These are phyloP conservation scores for Hygrocybe coccinea DNA, from an alignment of 768 basidiomycete genomes.

Conservation along the genomic window DNA sequence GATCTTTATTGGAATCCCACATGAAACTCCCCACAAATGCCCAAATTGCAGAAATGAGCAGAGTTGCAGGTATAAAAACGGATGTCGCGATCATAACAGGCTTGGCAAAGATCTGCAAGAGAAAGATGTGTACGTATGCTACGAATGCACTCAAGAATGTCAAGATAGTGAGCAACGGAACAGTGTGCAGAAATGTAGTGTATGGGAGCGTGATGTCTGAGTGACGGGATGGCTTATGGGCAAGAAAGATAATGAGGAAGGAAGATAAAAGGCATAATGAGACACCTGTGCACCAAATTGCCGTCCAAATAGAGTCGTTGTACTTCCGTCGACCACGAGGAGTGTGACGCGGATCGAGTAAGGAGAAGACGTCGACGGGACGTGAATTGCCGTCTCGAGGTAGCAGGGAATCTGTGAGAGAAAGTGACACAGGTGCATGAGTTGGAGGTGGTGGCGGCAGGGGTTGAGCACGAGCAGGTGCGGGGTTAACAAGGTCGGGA, in stretches of 20 bases:
- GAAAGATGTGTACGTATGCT: constrained; percentile 69
- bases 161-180: constrained; percentile 70
- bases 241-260: constrained; percentile 60
- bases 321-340: constrained; percentile 62
- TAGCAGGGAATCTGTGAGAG: constrained; percentile 74
- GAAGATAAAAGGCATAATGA: constrained; percentile 58
- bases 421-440: constrained; percentile 48
- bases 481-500: constrained; percentile 38
- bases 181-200: constrained; percentile 67
- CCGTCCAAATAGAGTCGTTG: constrained; percentile 70
- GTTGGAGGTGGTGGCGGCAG: constrained; percentile 37
- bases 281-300: constrained; percentile 57
- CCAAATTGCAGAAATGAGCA: constrained; percentile 73
- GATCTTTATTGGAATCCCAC: constrained; percentile 47
- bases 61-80: constrained; percentile 67
- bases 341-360: constrained; percentile 72
- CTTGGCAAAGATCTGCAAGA: constrained; percentile 75
- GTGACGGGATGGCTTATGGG: constrained; percentile 38
- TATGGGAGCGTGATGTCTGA: constrained; percentile 49
- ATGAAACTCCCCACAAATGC: constrained; percentile 78
- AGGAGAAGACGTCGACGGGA: constrained; percentile 64
- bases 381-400: constrained; percentile 65
- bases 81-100: constrained; percentile 79
- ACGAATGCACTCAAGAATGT: constrained; percentile 64
- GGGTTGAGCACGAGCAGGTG: constrained; percentile 26